Percentiles rank a stretch among this genome's conserved stretches.
phyloP scores from a whole-genome alignment of 306 rosid species.

The Quercus rubra region DNA sequence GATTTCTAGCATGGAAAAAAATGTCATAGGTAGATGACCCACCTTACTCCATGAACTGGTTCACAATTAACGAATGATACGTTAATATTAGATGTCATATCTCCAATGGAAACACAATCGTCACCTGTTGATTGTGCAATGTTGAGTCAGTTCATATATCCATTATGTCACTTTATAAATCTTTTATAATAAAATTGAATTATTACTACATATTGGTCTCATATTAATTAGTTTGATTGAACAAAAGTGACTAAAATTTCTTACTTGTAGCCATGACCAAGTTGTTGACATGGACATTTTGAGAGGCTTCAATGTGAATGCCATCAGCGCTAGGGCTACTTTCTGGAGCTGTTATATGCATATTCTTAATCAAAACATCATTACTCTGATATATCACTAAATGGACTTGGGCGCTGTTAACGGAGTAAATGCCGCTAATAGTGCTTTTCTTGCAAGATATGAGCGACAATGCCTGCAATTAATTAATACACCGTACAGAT shows the following conservation, averaged over 20 bases:
- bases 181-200: too few species aligned
- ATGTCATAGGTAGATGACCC: too few species aligned
- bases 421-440: conserved; percentile 17
- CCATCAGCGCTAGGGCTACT: conserved; percentile 39
- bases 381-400: conserved; percentile 3
- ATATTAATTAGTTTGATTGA: not conserved
- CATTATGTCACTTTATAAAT: too few species aligned
- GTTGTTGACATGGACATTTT: conserved; percentile 13
- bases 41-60: conserved; percentile 35
- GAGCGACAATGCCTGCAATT: conserved; percentile 30
- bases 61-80: conserved; percentile 22
- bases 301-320: conserved; percentile 29
- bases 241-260: not conserved
- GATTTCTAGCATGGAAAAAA: too few species aligned
- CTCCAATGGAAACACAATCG: conserved; percentile 37
- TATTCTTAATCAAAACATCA: conserved; percentile 15
- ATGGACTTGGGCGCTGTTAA: conserved; percentile 27
- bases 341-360: conserved; percentile 29
- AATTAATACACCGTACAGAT: too few species aligned
- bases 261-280: conserved; percentile 22
- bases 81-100: conserved; percentile 20
- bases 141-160: too few species aligned
- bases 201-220: too few species aligned
- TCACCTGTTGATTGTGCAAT: conserved; percentile 15
- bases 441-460: conserved; percentile 24